phyloP scores from a whole-genome alignment of 2,329 filamentous ascomycete genomes.

The Hansfordia pulvinata region DNA sequence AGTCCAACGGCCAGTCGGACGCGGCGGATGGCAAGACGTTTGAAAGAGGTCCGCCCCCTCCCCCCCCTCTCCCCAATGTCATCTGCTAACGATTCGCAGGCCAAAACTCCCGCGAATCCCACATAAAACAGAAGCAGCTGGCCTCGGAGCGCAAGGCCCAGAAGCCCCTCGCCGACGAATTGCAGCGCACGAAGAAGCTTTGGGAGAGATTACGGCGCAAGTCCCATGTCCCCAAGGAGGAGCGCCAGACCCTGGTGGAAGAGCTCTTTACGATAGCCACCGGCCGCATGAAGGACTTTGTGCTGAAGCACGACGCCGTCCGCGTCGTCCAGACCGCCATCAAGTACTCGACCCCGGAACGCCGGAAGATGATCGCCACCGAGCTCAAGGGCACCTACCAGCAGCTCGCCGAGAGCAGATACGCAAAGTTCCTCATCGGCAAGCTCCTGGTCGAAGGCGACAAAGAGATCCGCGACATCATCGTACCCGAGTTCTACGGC shows the following conservation, averaged over 20 bases:
- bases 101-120: constrained; percentile 68
- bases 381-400: constrained; percentile 80
- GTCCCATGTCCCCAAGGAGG: constrained; percentile 81
- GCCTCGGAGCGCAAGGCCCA: constrained; percentile 79
- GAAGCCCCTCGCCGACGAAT: constrained; percentile 84
- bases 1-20: constrained; percentile 15
- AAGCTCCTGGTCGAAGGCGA: constrained; percentile 93
- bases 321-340: constrained; percentile 91
- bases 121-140: constrained; percentile 83
- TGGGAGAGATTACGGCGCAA: constrained; percentile 92
- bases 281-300: constrained; percentile 84
- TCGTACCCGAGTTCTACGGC: constrained; percentile 91
- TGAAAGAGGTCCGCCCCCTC: too few relatives aligned
- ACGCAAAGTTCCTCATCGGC: constrained; percentile 93
- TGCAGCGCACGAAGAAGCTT: constrained; percentile 84
- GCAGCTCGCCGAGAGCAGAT: constrained; percentile 81
- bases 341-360: constrained; percentile 81
- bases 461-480: constrained; percentile 70
- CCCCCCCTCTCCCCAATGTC: too few relatives aligned
- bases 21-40: constrained; percentile 28
- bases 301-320: constrained; percentile 97
- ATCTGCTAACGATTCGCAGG: constrained; percentile 22
- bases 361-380: constrained; percentile 72
- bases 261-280: constrained; percentile 89
- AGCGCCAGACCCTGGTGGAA: constrained; percentile 73